These are phyloP conservation scores for Talaromyces ruber DNA, from an alignment of 495 filamentous ascomycete species.

Conservation along the genomic window DNA sequence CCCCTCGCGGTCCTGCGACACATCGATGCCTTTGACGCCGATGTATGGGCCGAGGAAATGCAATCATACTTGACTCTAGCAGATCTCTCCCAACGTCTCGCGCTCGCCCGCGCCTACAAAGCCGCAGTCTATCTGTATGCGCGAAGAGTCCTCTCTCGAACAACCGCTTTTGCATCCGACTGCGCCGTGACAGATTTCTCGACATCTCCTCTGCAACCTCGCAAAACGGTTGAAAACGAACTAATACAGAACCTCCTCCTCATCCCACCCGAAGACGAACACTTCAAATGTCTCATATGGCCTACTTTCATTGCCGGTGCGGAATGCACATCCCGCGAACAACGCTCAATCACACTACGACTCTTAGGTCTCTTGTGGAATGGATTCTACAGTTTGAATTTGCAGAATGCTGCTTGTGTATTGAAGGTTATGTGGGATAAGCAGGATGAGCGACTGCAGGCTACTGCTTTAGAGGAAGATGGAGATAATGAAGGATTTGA, in stretches of 20 bases:
- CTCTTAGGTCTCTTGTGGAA: slow-evolving; percentile 29
- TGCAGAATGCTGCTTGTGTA: slow-evolving; percentile 39
- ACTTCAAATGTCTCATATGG: slow-evolving; percentile 44
- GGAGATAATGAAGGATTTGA: slow-evolving; percentile 29
- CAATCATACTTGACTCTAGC: slow-evolving; percentile 28
- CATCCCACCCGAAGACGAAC: slow-evolving; percentile 27
- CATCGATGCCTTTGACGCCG: slow-evolving; percentile 35
- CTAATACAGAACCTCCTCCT: slow-evolving; percentile 30
- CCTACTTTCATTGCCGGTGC: slow-evolving; percentile 40
- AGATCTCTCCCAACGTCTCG: slow-evolving; percentile 30
- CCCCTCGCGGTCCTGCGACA: slow-evolving; percentile 29
- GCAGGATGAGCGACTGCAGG: slow-evolving; percentile 18
- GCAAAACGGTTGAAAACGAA: slow-evolving; percentile 22
- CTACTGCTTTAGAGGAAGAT: slow-evolving; percentile 10
- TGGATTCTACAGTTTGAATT: slow-evolving; percentile 33
- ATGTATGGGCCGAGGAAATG: slow-evolving; percentile 34
- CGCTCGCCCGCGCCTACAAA: slow-evolving; percentile 34
- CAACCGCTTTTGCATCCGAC: slow-evolving; percentile 8
- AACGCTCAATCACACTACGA: slow-evolving; percentile 27
- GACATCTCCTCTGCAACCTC: slow-evolving; percentile 15
- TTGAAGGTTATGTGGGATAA: slow-evolving; percentile 40
- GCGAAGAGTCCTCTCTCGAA: slow-evolving; percentile 31
- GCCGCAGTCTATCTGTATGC: slow-evolving; percentile 39
- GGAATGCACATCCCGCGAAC: slow-evolving; percentile 26
- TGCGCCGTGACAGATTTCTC: slow-evolving; percentile 5